A percentile compares a stretch with the other conserved stretches of the same genome.
phyloP scores from a whole-genome alignment of 805 yeast genomes.

The Candida ortonii region DNA sequence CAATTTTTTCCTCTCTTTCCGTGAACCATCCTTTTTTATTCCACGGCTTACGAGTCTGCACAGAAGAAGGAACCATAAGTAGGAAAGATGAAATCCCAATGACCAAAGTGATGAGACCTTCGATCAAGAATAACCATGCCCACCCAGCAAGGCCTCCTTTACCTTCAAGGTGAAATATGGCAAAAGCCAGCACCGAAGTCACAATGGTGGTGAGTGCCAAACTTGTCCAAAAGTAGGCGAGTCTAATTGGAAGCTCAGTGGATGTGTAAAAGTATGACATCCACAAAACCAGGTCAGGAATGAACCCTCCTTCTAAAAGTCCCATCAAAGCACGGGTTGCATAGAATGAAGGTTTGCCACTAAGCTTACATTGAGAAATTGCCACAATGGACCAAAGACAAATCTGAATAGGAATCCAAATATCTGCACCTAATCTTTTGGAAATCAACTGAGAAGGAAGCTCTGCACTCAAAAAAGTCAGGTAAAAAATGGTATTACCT shows the following conservation, averaged over 20 bases:
- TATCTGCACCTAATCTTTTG: slow-evolving; percentile 59
- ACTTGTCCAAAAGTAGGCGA: slow-evolving; percentile 59
- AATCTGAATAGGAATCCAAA: slow-evolving; percentile 59
- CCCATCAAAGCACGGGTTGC: slow-evolving; percentile 53
- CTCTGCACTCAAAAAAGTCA: slow-evolving; percentile 54
- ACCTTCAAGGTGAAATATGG: slow-evolving; percentile 50
- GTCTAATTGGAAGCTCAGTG: slow-evolving; percentile 53
- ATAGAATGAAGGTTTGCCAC: slow-evolving; percentile 39
- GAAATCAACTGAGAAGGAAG: slow-evolving; percentile 63
- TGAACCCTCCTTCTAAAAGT: slow-evolving; percentile 62
- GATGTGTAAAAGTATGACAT: slow-evolving; percentile 63
- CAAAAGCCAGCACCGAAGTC: slow-evolving; percentile 46
- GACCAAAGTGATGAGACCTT: slow-evolving; percentile 53
- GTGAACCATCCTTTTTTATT: slow-evolving; percentile 39
- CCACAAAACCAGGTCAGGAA: slow-evolving; percentile 62
- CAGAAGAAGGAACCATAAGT: slow-evolving; percentile 34
- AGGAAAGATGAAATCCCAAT: slow-evolving; percentile 43
- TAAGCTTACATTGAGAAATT: slow-evolving; percentile 46
- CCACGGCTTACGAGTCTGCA: slow-evolving; percentile 27
- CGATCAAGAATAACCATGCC: slow-evolving; percentile 66
- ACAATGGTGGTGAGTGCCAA: slow-evolving; percentile 44
- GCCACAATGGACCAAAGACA: slow-evolving; percentile 55
- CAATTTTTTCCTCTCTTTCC: slow-evolving; percentile 53
- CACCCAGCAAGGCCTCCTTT: slow-evolving; percentile 47
- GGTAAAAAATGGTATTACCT: slow-evolving; percentile 52